Conservation (phyloP, 108 stramenopile species). For the Bacterosira constricta region DNA sequence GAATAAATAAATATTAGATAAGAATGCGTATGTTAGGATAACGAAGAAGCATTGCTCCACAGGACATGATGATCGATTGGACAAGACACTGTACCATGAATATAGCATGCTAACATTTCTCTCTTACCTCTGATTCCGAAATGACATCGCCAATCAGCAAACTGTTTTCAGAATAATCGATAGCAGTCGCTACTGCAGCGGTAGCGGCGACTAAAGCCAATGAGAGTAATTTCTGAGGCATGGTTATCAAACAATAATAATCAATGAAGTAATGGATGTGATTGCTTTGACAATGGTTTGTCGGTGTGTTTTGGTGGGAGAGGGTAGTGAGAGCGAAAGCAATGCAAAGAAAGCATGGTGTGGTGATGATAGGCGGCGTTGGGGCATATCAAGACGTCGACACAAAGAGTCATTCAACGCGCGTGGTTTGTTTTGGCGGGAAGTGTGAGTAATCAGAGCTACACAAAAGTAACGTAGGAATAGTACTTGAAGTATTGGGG, state of each 20-base stretch:
- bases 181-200: not conserved
- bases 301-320: not conserved
- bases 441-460: no score
- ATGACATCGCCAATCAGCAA: conserved; percentile 23
- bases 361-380: no score
- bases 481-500: no score
- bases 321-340: no score
- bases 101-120: not conserved
- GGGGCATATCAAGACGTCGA: no score
- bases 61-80: not conserved
- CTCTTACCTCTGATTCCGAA: not conserved
- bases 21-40: not conserved
- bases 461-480: no score
- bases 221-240: conserved; percentile 1
- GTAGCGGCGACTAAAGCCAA: not conserved
- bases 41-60: not conserved
- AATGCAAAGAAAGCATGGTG: no score
- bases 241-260: not conserved
- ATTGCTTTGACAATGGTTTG: no score
- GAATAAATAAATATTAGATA: not conserved
- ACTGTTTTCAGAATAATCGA: no score
- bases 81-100: no score
- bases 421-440: no score
- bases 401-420: no score
- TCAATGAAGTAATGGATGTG: not conserved